phyloP scores from a whole-genome alignment of 2,329 filamentous ascomycete species.

The Thielaviopsis musarum region DNA sequence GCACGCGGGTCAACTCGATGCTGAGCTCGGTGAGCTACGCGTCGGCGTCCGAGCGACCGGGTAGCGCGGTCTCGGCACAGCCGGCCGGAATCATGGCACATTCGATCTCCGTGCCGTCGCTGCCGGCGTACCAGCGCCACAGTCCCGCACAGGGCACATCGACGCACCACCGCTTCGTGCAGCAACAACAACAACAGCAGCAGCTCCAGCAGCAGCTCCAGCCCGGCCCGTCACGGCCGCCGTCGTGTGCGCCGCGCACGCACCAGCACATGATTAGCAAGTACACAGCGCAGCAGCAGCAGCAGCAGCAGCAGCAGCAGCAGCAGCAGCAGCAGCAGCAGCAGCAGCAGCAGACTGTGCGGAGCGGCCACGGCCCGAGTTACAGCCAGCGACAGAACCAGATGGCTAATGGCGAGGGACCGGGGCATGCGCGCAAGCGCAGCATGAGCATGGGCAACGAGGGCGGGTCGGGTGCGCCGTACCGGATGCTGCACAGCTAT shows the following conservation, averaged over 20 bases:
- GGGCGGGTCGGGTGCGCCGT: constrained; percentile 21
- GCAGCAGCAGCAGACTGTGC: background rate
- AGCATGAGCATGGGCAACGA: constrained; percentile 19
- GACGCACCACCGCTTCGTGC: constrained; percentile 12
- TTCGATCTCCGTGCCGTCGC: background rate
- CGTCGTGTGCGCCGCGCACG: constrained; percentile 14
- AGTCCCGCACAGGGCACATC: constrained; percentile 12
- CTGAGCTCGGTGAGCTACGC: background rate
- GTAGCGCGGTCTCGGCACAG: constrained; percentile 8
- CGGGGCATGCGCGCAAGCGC: constrained; percentile 22
- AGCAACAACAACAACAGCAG: constrained; percentile 7
- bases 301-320: background rate
- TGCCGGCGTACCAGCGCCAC: constrained; percentile 11
- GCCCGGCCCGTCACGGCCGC: background rate
- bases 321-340: background rate
- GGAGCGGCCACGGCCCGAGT: no score
- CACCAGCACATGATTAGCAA: background rate
- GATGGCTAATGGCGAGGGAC: background rate
- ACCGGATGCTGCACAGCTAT: constrained; percentile 39
- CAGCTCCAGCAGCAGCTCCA: background rate
- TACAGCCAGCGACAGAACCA: background rate
- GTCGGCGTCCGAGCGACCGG: no score
- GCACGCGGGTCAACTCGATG: background rate
- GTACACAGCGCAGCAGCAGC: background rate
- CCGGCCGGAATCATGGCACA: background rate